Conservation (phyloP, 805 yeast genomes). For the Spathaspora girioi region DNA sequence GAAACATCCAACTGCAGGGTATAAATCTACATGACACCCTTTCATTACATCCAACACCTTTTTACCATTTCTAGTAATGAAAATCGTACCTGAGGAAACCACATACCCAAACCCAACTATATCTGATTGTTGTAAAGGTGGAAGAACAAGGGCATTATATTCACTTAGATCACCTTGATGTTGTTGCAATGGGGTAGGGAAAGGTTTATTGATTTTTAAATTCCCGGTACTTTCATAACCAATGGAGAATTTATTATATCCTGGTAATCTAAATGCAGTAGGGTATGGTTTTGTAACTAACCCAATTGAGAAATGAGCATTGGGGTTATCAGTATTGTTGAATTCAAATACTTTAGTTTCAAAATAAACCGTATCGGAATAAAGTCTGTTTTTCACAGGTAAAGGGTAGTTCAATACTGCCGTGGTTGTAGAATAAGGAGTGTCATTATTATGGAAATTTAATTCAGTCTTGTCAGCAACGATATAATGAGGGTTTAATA, state of each 20-base stretch:
- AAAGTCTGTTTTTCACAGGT: constrained; percentile 31
- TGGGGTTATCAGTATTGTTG: constrained; percentile 19
- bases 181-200: constrained; percentile 45
- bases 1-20: constrained; percentile 53
- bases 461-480: constrained; percentile 41
- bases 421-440: constrained; percentile 38
- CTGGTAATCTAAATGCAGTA: constrained; percentile 63
- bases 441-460: constrained; percentile 31
- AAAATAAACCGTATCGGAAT: constrained; percentile 52
- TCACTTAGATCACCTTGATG: constrained; percentile 38
- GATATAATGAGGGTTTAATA: constrained; percentile 28
- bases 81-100: constrained; percentile 45
- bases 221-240: constrained; percentile 75
- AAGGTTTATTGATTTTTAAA: constrained; percentile 62
- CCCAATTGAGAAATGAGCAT: constrained; percentile 60
- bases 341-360: constrained; percentile 47
- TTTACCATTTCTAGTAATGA: constrained; percentile 54
- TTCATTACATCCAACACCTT: constrained; percentile 48
- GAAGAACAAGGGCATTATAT: constrained; percentile 44
- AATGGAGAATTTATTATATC: constrained; percentile 63
- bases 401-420: constrained; percentile 36
- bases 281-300: constrained; percentile 74
- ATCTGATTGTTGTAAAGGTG: constrained; percentile 50
- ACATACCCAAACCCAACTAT: constrained; percentile 55
- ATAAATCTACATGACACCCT: constrained; percentile 46